phyloP scores from a whole-genome alignment of 2,329 filamentous ascomycete genomes.

The Huntiella moniliformis region DNA sequence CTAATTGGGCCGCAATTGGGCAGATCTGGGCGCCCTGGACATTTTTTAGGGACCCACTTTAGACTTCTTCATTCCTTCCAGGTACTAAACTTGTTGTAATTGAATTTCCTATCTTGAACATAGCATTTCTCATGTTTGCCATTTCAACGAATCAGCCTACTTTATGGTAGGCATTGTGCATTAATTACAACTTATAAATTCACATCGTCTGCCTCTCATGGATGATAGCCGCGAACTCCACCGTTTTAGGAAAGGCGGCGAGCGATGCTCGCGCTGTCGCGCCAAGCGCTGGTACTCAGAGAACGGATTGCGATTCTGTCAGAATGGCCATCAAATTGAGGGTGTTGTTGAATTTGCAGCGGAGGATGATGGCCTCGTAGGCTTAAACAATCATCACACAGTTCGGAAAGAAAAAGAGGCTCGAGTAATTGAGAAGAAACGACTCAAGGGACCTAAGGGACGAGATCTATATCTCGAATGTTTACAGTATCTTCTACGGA shows the following conservation, averaged over 20 bases:
- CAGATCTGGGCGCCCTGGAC: neutral
- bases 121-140: too few relatives aligned
- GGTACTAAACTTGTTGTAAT: too few relatives aligned
- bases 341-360: conserved; percentile 38
- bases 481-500: conserved; percentile 67
- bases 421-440: conserved; percentile 33
- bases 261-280: conserved; percentile 46
- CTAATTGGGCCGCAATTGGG: neutral
- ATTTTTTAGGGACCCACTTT: neutral
- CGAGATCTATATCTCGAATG: conserved; percentile 66
- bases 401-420: conserved; percentile 24
- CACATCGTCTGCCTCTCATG: conserved; percentile 17
- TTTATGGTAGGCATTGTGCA: too few relatives aligned
- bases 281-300: conserved; percentile 54
- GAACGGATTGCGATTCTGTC: conserved; percentile 61
- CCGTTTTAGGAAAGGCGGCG: conserved; percentile 29
- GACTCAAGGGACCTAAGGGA: conserved; percentile 47
- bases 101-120: neutral
- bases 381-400: conserved; percentile 27
- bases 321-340: conserved; percentile 62
- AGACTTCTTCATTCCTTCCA: neutral
- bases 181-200: too few relatives aligned
- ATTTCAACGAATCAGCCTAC: too few relatives aligned
- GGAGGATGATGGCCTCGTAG: conserved; percentile 53
- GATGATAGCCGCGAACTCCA: conserved; percentile 24